Evolutionary conservation across 202 grass and related monocot species (phyloP).

Genomic region (Digitaria exilis): DNA sequence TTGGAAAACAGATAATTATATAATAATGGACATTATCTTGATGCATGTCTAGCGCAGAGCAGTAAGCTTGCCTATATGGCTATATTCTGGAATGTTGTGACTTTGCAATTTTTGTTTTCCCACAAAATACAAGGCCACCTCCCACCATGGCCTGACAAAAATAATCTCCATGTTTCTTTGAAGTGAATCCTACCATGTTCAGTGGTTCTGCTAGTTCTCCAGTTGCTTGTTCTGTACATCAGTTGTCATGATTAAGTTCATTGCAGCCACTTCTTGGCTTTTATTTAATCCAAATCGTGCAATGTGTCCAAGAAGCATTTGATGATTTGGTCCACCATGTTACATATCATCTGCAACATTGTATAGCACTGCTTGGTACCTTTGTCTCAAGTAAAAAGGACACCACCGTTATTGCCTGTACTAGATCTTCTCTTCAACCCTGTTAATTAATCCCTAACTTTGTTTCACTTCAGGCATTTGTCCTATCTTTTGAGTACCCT

Average conservation of each 20-base stretch:
- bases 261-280: not conserved
- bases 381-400: slow-evolving; percentile 14
- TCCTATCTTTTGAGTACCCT: slow-evolving; percentile 3
- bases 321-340: slow-evolving; percentile 33
- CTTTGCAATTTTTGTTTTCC: not conserved
- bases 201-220: slow-evolving; percentile 3
- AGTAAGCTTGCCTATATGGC: not conserved
- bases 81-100: not conserved
- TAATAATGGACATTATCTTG: not conserved
- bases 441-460: not conserved
- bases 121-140: not conserved
- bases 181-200: slow-evolving; percentile 33
- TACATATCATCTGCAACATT: slow-evolving; percentile 1
- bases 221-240: slow-evolving; percentile 13
- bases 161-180: slow-evolving; percentile 30
- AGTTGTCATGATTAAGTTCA: slow-evolving; percentile 26
- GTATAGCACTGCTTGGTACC: not conserved
- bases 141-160: slow-evolving; percentile 21
- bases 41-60: not conserved
- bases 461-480: slow-evolving; percentile 24
- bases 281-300: slow-evolving; percentile 34
- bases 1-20: not conserved
- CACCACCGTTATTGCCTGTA: slow-evolving; percentile 5
- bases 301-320: slow-evolving; percentile 29
- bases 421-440: slow-evolving; percentile 15